Base-by-base conservation (phyloP, 768 basidiomycete genomes). In the Tulasnella calospora region DNA sequence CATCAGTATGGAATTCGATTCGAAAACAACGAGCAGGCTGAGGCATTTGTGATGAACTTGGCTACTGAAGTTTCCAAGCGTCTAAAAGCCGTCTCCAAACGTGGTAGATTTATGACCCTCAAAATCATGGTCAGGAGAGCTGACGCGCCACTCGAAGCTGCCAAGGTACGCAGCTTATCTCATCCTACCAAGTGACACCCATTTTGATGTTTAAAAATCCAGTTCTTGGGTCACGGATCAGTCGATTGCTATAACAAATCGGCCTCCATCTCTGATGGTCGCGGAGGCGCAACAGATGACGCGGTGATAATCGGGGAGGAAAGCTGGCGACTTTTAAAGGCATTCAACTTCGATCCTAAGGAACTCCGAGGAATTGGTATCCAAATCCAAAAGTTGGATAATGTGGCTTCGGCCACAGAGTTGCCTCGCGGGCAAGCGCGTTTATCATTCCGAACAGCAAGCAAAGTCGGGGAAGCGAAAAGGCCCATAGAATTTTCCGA, bases 1-100 rank as follows among this genome's bases (percentile, higher is more conserved):
- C 46, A n/a, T 73, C 77, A 98, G 96, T 99, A 98, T 83, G 98
- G 95, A 0, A 98, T 99, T 77, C 91, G 98, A 4, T 99, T 99
- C 83, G 90, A 92, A 81, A 90, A 90, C 77, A 87, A 91, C 78
- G 91, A 91, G 47, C 92, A 98, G 82, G 95, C 93, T 8, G 91
- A 95, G 82, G 84, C 85, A 2, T 98, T 97, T 81, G 85, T 98
- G 9, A 86, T 86, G 71, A 90, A 92, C 79, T 89, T 99, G 86
- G 91, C 92, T 0, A 87, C 86, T 40, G 95, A 96, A 83, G 92
- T 97, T 2, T 85, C 91, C 30, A 88, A 87, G 76, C 87, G 95
- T 8, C 85, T 99, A 82, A 87, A 92, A 61, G 88, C 87, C 27
- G 86, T 92, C 61, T 87, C 88, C 38, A 90, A 92, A 88, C 85